These are phyloP conservation scores for Herpetomonas samuelpessoai DNA, from an alignment of 208 protist species.

Conservation along the genomic window DNA sequence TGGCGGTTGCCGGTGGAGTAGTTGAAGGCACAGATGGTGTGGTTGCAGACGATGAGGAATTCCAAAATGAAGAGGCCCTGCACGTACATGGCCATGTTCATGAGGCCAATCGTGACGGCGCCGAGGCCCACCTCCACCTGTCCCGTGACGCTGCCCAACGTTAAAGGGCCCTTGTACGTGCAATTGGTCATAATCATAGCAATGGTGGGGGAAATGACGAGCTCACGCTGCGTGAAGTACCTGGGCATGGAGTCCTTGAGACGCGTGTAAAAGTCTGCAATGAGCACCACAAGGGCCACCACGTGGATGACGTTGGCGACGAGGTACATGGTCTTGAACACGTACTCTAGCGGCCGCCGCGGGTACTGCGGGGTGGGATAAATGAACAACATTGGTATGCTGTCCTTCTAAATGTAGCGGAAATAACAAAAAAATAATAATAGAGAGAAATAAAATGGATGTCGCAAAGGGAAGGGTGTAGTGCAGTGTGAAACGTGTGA, in stretches of 20 bases:
- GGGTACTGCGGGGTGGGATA: slow-evolving; percentile 75
- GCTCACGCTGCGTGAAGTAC: slow-evolving; percentile 43
- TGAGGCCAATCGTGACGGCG: slow-evolving; percentile 49
- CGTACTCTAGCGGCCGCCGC: slow-evolving; percentile 42
- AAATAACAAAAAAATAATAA: slow-evolving; percentile 5
- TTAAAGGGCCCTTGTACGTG: slow-evolving; percentile 44
- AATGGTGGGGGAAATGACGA: slow-evolving; percentile 34
- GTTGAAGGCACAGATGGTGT: slow-evolving; percentile 28
- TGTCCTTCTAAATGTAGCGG: slow-evolving; percentile 1
- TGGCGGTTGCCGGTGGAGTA: slow-evolving; percentile 70
- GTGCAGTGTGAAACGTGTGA: no score
- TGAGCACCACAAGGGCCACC: slow-evolving; percentile 50
- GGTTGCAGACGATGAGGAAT: slow-evolving; percentile 65
- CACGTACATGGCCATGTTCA: slow-evolving; percentile 65
- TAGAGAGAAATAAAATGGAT: slow-evolving; percentile 2
- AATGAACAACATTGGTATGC: slow-evolving; percentile 67
- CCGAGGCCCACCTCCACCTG: slow-evolving; percentile 26
- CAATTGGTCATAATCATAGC: slow-evolving; percentile 52
- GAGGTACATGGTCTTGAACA: slow-evolving; percentile 70
- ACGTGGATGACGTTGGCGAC: slow-evolving; percentile 39
- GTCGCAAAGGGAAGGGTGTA: no score
- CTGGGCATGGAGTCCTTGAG: slow-evolving; percentile 50
- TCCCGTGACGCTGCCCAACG: slow-evolving; percentile 31
- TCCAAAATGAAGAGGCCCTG: slow-evolving; percentile 61
- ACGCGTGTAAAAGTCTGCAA: slow-evolving; percentile 66